Base-by-base conservation (phyloP, 192 early-diverging fungal genomes). In the Dispira parvispora region DNA sequence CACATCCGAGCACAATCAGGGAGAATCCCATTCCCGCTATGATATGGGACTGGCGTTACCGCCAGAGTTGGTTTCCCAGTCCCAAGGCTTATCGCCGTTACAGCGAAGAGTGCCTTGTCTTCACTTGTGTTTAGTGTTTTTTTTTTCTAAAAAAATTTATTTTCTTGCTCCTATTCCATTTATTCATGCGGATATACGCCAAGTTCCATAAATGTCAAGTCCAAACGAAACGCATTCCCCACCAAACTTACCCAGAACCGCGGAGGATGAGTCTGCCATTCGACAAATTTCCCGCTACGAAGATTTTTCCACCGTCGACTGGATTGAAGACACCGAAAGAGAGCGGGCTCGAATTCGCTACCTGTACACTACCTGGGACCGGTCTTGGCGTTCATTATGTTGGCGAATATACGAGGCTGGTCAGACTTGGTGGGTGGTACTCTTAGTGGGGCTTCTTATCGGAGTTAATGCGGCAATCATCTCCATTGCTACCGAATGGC, bases 401-500 rank as follows among this genome's bases (percentile, higher is more conserved):
- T 56, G 62, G n/a, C 67, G 79, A 25, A 77, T 75, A 3, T 85
- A 80, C 68, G 87, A 93, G 56, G 76, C 85, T 20, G 71, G 78
- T 26, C 88, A 91, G 71, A 78, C 88, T 2, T 94, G 92, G 94
- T 73, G 91, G 50, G 84, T 97, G 10, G 79, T 94, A 2, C 77
- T 82, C 6, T 62, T 88, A 11, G 84, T 88, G n/a, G 90, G 89
- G 67, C 75, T 69, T 26, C 69, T 82, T 5, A 86, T 94, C 64
- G 94, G 94, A 0, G 46, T 93, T 14, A 82, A 89, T 65, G 88
- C 91, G 6, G 87, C 89, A 43, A 76, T 89, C 44, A 96, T 95
- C 62, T 89, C 89, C 56, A 91, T 97, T 55, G 81, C 76, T 52
- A 86, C 88, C 16, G 91, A 92, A 52, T 95, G 92, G 91, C 77